These are phyloP conservation scores for Dendrobium catenatum DNA, from an alignment of 106 monocot species.

Conservation along the genomic window DNA sequence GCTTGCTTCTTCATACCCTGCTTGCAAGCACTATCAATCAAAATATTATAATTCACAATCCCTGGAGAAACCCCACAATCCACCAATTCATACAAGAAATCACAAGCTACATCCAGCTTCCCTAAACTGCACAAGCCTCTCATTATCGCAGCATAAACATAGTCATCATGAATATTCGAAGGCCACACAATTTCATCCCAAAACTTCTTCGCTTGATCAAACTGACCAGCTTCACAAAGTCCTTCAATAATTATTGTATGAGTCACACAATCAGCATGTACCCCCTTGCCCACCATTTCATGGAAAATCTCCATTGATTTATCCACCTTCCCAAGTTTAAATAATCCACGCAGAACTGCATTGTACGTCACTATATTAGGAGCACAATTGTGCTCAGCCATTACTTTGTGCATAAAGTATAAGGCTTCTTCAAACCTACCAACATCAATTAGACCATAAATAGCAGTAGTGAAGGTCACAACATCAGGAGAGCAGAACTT, in stretches of 20 bases:
- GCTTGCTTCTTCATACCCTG: slow-evolving; percentile 58
- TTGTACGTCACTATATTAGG: slow-evolving; percentile 81
- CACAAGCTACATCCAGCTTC: slow-evolving; percentile 63
- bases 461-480: slow-evolving; percentile 75
- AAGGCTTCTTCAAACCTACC: slow-evolving; percentile 62
- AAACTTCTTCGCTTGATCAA: slow-evolving; percentile 56
- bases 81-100: slow-evolving; percentile 82
- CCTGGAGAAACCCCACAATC: slow-evolving; percentile 63
- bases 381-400: slow-evolving; percentile 34
- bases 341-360: slow-evolving; percentile 47
- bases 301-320: slow-evolving; percentile 59
- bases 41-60: slow-evolving; percentile 79
- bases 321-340: slow-evolving; percentile 39
- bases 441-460: slow-evolving; percentile 46
- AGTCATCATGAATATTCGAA: slow-evolving; percentile 62
- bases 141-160: slow-evolving; percentile 66
- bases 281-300: slow-evolving; percentile 45
- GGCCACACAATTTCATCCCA: slow-evolving; percentile 81
- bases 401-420: slow-evolving; percentile 31
- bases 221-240: slow-evolving; percentile 27
- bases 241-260: slow-evolving; percentile 55
- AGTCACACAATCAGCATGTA: slow-evolving; percentile 39
- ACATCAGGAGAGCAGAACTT: slow-evolving; percentile 81
- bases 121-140: slow-evolving; percentile 57
- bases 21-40: slow-evolving; percentile 59